These are phyloP conservation scores for Lepidium africanum DNA, from an alignment of 345 rosid species.

Conservation along the genomic window DNA sequence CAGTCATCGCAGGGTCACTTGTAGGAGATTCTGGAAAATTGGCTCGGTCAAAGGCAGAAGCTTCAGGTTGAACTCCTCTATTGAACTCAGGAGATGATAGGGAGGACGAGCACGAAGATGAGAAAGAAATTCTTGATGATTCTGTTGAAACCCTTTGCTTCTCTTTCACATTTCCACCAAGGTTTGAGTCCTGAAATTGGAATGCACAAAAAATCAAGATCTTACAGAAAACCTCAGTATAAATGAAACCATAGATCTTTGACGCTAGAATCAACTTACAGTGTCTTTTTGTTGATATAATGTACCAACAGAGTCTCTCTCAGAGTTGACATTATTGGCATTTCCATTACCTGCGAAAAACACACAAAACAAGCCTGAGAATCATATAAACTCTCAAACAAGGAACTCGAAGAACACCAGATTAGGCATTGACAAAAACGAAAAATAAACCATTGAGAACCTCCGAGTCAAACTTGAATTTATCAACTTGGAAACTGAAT, in stretches of 20 bases:
- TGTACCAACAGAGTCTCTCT: conserved; percentile 31
- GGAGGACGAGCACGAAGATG: conserved; percentile 89
- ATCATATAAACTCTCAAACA: not conserved
- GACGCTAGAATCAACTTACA: conserved; percentile 2
- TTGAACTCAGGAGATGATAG: conserved; percentile 56
- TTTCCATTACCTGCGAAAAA: conserved; percentile 44
- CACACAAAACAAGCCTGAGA: conserved; percentile 11
- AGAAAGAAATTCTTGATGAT: conserved; percentile 72
- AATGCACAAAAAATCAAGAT: conserved; percentile 18
- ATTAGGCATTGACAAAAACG: not conserved
- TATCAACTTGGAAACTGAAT: conserved; percentile 12
- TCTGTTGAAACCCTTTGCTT: conserved; percentile 71
- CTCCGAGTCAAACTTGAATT: conserved; percentile 11
- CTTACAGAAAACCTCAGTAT: not conserved
- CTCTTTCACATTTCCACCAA: conserved; percentile 41
- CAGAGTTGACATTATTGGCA: conserved; percentile 28
- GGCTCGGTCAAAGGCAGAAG: conserved; percentile 42
- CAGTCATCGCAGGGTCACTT: conserved; percentile 44
- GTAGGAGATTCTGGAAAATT: conserved; percentile 53
- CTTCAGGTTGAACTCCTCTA: conserved; percentile 49
- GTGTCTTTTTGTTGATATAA: conserved; percentile 26
- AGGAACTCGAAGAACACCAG: not conserved
- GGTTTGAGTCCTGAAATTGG: conserved; percentile 46
- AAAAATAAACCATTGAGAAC: not conserved
- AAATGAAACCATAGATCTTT: not conserved